Evolutionary conservation across 495 filamentous ascomycete genomes (phyloP).

Genomic region (Glutinoglossum americanum): DNA sequence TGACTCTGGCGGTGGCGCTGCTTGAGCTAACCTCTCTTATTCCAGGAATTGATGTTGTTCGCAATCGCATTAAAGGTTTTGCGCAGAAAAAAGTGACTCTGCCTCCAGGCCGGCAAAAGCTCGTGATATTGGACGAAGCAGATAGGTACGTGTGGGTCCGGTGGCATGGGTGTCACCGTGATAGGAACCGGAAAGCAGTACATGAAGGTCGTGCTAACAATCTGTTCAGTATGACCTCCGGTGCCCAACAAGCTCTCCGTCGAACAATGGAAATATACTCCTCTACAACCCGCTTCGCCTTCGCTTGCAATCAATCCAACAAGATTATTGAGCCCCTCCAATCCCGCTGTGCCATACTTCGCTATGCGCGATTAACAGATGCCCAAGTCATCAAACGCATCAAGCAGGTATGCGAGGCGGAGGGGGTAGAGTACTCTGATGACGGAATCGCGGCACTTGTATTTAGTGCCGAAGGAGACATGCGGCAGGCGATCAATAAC

Average conservation of each 20-base stretch:
- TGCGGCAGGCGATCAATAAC: constrained; percentile 99
- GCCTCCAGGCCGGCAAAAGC: constrained; percentile 73
- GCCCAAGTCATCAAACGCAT: constrained; percentile 76
- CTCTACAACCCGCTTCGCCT: constrained; percentile 87
- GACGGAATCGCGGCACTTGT: constrained; percentile 90
- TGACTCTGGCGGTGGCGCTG: too few species aligned
- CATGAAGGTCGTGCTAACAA: background rate
- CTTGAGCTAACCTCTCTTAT: background rate
- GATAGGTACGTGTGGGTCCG: constrained; percentile 25
- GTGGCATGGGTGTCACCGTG: background rate
- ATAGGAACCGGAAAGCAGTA: background rate
- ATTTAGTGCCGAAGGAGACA: constrained; percentile 94
- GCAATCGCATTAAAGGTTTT: constrained; percentile 97
- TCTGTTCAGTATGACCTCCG: constrained; percentile 59
- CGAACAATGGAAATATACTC: constrained; percentile 99
- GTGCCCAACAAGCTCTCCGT: constrained; percentile 86
- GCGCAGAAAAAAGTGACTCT: constrained; percentile 98
- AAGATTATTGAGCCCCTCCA: constrained; percentile 99
- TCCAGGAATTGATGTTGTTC: constrained; percentile 82
- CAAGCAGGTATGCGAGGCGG: constrained; percentile 77
- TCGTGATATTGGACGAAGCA: constrained; percentile 95
- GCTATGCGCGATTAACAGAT: constrained; percentile 83
- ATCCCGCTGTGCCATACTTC: constrained; percentile 87
- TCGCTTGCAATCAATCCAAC: constrained; percentile 96
- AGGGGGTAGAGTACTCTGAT: constrained; percentile 56